These are phyloP conservation scores for Naganishia antarctica DNA, from an alignment of 768 basidiomycete genomes.

Conservation along the genomic window DNA sequence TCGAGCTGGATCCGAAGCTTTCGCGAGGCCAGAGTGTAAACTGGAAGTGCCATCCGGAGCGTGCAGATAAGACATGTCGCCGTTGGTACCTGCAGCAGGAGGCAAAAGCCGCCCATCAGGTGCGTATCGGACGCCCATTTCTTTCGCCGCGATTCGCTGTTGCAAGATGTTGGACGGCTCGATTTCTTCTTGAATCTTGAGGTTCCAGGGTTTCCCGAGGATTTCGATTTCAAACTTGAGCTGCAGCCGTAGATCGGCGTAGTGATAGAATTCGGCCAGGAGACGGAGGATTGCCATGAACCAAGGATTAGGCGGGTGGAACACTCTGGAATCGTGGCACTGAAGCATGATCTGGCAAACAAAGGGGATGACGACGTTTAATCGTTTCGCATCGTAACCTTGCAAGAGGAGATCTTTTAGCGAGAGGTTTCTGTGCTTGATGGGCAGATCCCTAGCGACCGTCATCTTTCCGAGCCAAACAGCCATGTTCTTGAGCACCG, in stretches of 20 bases:
- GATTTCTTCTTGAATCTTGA: conserved; percentile 51
- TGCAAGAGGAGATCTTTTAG: conserved; percentile 97
- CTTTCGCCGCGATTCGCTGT: conserved; percentile 18
- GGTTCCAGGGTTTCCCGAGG: conserved; percentile 68
- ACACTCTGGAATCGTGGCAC: conserved; percentile 81
- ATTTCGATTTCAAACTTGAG: conserved; percentile 98
- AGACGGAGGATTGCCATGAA: conserved; percentile 89
- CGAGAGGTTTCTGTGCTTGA: conserved; percentile 85
- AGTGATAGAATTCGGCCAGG: conserved; percentile 92
- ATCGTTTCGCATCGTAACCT: conserved; percentile 83
- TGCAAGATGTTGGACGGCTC: conserved; percentile 66
- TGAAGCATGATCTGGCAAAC: conserved; percentile 95
- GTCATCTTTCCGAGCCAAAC: conserved; percentile 93
- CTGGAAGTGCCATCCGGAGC: conserved; percentile 9
- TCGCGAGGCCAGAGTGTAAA: conserved; percentile 3
- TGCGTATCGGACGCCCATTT: conserved; percentile 18
- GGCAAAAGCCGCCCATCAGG: conserved; percentile 16
- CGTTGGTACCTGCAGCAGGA: conserved; percentile 4
- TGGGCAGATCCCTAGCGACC: conserved; percentile 82
- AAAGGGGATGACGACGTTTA: conserved; percentile 93
- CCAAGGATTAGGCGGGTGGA: conserved; percentile 97
- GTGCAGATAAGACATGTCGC: conserved; percentile 17
- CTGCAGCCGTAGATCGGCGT: conserved; percentile 90
- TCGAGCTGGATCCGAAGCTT: conserved; percentile 25
- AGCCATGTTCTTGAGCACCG: conserved; percentile 84